Evolutionary conservation across 495 filamentous ascomycete species (phyloP), one percentile per base, ranked within the genome.

Genomic region (Staphylotrichum longicolle): DNA sequence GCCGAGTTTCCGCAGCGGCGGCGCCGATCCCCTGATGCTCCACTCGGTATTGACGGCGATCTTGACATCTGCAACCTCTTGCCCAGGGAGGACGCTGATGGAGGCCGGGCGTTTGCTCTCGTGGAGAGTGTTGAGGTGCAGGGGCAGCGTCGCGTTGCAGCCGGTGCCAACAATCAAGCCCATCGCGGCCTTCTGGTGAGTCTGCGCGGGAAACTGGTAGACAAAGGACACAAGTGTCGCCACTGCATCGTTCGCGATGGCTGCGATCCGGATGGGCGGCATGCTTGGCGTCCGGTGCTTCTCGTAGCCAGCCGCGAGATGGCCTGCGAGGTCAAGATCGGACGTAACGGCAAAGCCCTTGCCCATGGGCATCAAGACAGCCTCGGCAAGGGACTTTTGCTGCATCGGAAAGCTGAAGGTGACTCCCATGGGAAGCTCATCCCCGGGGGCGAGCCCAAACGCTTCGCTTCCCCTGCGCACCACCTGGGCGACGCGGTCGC

Each of bases 361-460:
- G 35, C 91, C 91, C 90, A 93, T 93, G 6, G 87, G 82, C 87
- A 91, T 91, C 44, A 95, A 73, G 5, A 85, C 88, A 9, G 91
- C 91, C 61, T 91, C 84, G 14, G 87, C 80, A 51, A 93, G 77
- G 30, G 87, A 86, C 58, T 82, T 81, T 80, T 95, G 91, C 69
- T 86, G 83, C 75, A 93, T 91, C 11, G 91, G 90, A 66, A 95
- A 95, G 75, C 87, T 90, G 71, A 93, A 95, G 12, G 91, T 91
- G 45, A 95, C 88, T 3, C 91, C 91, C 77, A 93, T 82, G 42
- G 88, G 83, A 51, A 93, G 67, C 66, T 84, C 84, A 12, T 50
- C 54, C 47, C 70, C 62, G 9, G 62, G 61, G 58, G 68, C 14
- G 14, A 77, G 52, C 37, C 45, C 27, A 40, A 74, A 74, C 12